Base-by-base conservation (phyloP, 176 grass and related monocot species). In the Eragrostis curvula region DNA sequence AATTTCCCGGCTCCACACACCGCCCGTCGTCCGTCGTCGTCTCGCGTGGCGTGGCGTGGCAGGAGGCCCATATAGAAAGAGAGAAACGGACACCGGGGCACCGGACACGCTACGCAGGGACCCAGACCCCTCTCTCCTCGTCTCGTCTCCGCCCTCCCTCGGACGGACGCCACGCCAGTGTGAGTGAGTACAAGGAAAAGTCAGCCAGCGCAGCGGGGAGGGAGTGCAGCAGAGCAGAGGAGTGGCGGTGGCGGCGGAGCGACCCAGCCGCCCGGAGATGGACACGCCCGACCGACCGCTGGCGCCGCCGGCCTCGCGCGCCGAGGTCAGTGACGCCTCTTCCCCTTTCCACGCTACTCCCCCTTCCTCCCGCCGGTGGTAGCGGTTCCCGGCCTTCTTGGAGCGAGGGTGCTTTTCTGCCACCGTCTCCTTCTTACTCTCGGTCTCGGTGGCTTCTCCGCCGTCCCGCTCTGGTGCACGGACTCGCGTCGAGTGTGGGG, bases 281-380 rank as follows among this genome's bases (percentile, higher is more conserved):
- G 96, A 98, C 59, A 89, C 91, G 39, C 94, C 94, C 14, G 88
- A 93, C 73, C 81, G 94, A 27, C 71, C 86, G 42, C 83, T 66
- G 24, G 53, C 52, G 57, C 75, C 29, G 78, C 8, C 57, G 55
- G 44, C 87, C 0, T 20, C 81, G 25, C 80, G 78, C 29, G 78
- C 88, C 8, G 88, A 89, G 88, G 88, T 89, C 76, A 89, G 20
- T 15, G 7, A 8, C n/a, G 16, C 27, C 15, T 5, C 12, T 30
- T 2, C 0, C 58, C 0, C 14, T 51, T 5, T 5, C 16, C 8
- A 24, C 23, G 0, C 9, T 13, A 14, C 2, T 7, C 17, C 21
- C 5, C 0, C 28, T 3, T 12, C 45, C 36, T 9, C 47, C 14
- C 14, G 3, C 20, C 32, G n/a, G 12, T 4, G 6, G 6, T 8